Evolutionary conservation across 306 rosid genomes (phyloP).

Genomic region (Cyamopsis tetragonoloba): DNA sequence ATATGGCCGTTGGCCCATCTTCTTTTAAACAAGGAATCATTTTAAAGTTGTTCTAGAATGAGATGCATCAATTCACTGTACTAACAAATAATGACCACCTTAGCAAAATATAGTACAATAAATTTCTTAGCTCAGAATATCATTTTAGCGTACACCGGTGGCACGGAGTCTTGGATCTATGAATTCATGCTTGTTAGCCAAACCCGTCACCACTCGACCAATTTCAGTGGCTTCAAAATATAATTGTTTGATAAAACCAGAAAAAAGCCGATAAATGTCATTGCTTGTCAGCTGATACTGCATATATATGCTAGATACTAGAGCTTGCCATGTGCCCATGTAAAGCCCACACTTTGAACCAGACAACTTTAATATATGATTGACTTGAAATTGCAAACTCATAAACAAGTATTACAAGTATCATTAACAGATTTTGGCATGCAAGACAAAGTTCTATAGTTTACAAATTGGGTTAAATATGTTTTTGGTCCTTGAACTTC

Average conservation of each 20-base stretch:
- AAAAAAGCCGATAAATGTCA: constrained; percentile 1
- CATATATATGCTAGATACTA: background rate
- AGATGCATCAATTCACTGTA: background rate
- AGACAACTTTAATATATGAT: background rate
- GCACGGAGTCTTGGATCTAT: no score
- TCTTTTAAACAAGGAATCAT: background rate
- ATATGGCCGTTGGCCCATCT: background rate
- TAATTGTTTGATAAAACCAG: background rate
- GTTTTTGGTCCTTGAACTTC: no score
- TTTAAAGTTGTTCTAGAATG: constrained; percentile 1
- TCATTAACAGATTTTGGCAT: background rate
- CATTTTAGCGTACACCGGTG: no score
- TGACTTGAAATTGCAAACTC: constrained; percentile 1
- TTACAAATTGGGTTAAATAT: no score
- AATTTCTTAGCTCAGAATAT: background rate
- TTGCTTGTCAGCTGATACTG: background rate
- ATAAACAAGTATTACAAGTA: background rate
- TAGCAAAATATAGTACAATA: background rate
- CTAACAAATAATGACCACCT: constrained; percentile 2
- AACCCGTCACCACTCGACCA: no score
- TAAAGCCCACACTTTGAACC: background rate
- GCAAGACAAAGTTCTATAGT: background rate
- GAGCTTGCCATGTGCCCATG: background rate
- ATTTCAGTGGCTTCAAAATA: no score
- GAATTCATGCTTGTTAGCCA: no score